Evolutionary conservation across 225 moss, liverwort and hornwort genomes (phyloP).

Genomic region (Sphagnum contortum): DNA sequence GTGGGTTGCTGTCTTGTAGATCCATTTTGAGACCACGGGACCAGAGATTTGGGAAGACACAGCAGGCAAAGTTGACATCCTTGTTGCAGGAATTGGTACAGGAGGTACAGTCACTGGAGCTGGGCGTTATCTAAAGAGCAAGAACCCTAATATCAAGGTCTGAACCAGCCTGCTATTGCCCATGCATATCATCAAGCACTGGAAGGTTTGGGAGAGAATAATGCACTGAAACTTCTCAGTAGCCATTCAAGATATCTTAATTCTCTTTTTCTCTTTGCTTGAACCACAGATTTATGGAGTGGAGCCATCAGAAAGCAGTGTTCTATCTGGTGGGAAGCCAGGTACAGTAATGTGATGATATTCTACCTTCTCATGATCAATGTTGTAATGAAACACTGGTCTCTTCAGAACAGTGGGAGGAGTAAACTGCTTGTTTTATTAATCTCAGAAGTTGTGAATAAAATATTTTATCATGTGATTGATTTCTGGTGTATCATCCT

Average conservation of each 20-base stretch:
- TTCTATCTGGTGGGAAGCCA: slow-evolving; percentile 97
- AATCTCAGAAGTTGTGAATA: too few species aligned
- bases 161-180: background rate
- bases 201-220: too few species aligned
- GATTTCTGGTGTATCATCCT: too few species aligned
- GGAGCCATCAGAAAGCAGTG: slow-evolving; percentile 92
- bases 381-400: too few species aligned
- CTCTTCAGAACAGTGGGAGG: too few species aligned
- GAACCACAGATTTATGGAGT: slow-evolving; percentile 72
- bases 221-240: too few species aligned
- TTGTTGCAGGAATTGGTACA: slow-evolving; percentile 89
- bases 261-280: background rate
- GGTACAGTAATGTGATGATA: slow-evolving; percentile 20
- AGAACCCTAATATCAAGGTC: slow-evolving; percentile 79
- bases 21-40: slow-evolving; percentile 97
- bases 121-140: slow-evolving; percentile 79
- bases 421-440: too few species aligned
- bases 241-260: background rate
- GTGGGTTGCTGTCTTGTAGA: slow-evolving; percentile 22
- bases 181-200: too few species aligned
- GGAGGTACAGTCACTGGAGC: slow-evolving; percentile 97
- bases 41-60: slow-evolving; percentile 99
- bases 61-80: slow-evolving; percentile 81
- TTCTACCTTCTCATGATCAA: too few species aligned
- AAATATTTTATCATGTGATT: too few species aligned